A percentile compares a stretch with the other conserved stretches of the same genome.
These are phyloP conservation scores for Larix sibirica DNA, from an alignment of 83 land plant species.

Conservation along the genomic window DNA sequence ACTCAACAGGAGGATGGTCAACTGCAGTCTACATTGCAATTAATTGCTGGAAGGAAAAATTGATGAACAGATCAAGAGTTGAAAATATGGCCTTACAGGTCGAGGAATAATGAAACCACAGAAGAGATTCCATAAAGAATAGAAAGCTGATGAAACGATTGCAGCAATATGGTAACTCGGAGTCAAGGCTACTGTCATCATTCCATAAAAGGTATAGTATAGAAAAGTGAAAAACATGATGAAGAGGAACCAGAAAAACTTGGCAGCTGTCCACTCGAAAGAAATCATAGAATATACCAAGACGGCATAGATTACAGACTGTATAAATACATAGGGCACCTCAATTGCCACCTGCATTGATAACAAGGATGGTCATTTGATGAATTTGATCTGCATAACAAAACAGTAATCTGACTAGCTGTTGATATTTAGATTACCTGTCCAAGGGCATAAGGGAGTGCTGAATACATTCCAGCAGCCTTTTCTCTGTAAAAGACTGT, in stretches of 20 bases:
- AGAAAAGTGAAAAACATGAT: slow-evolving; percentile 43
- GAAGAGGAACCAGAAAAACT: slow-evolving; percentile 54
- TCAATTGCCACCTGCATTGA: slow-evolving; percentile 53
- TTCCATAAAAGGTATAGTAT: slow-evolving; percentile 55
- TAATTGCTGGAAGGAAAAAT: neutral
- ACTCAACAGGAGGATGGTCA: neutral
- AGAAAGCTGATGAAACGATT: slow-evolving; percentile 36
- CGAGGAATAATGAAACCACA: slow-evolving; percentile 50
- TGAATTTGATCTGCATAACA: neutral
- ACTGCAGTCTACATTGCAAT: neutral
- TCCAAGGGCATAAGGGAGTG: slow-evolving; percentile 44
- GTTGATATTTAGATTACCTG: slow-evolving; percentile 29
- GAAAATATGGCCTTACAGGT: slow-evolving; percentile 32
- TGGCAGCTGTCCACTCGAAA: slow-evolving; percentile 52
- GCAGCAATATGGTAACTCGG: slow-evolving; percentile 47
- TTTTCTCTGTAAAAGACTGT: slow-evolving; percentile 55
- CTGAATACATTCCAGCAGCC: slow-evolving; percentile 60
- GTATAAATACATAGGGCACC: slow-evolving; percentile 44
- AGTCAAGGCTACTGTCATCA: slow-evolving; percentile 53
- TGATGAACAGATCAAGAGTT: neutral
- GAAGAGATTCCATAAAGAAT: slow-evolving; percentile 47
- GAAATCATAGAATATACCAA: slow-evolving; percentile 46
- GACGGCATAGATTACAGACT: slow-evolving; percentile 37
- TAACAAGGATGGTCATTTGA: neutral
- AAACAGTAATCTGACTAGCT: neutral